Base-by-base conservation (phyloP, 208 protist species). In the Leishmania major region DNA sequence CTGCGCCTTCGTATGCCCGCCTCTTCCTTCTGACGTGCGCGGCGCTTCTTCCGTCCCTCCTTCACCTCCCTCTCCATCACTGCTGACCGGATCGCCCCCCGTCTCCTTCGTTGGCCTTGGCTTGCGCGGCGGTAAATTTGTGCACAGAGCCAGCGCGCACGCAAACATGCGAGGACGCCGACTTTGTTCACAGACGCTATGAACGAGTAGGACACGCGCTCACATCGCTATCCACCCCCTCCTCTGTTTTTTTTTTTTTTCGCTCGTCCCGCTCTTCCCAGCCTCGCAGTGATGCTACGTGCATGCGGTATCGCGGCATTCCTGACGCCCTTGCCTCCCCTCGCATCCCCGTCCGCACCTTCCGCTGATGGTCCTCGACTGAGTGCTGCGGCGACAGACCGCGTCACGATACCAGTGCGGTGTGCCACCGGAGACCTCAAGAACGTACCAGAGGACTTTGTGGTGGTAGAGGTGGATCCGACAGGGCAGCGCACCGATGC, bases 391-490 rank as follows among this genome's bases (percentile, higher is more conserved):
- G 19, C 31, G 47, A 55, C 82, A 49, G 59, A 19, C 35, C 19
- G 28, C 22, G 67, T 25, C 35, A 37, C 37, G 31, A 15, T 25
- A 55, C n/a, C 35, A 6, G 49, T 75, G 31, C 49, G 67, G 43
- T 82, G 75, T 17, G 83, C 82, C 69, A 84, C 85, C 3, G 91
- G 80, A 28, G 60, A 85, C 17, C 47, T 97, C 17, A 97, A 97
- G 84, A 13, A 73, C 5, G 28, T 25, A 1, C 88, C 92, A n/a
- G 88, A 92, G 25, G 92, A 95, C 78, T 97, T 97, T 78, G 75
- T 93, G 8, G 94, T 97, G 47, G 91, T 95, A 15, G 94, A 97
- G 77, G 72, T 96, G 22, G 94, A 97, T 69, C 83, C 84, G 4
- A 51, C n/a, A 13, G 88, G 90, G 7, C 84, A 90, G 77, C 89